phyloP scores from a whole-genome alignment of 352 stramenopile species.

The Globisporangium sylvaticum region DNA sequence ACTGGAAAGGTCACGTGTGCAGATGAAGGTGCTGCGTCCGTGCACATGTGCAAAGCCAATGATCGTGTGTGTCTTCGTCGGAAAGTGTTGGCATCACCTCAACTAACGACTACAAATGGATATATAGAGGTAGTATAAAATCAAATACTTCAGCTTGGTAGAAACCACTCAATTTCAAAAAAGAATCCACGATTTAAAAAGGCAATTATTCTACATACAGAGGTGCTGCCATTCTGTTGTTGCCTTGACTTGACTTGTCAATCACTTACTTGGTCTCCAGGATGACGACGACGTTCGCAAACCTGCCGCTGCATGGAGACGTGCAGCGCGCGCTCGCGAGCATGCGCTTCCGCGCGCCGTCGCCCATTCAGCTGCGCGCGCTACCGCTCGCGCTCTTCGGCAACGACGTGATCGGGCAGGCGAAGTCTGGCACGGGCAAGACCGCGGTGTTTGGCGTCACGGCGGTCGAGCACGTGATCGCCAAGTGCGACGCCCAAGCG shows the following conservation, averaged over 20 bases:
- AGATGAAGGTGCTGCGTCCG: no score
- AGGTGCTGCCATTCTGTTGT: background rate
- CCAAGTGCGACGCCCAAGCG: constrained; percentile 17
- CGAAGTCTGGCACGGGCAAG: constrained; percentile 83
- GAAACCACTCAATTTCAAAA: background rate
- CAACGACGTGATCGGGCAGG: constrained; percentile 76
- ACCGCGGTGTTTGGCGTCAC: constrained; percentile 72
- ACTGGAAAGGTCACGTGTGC: no score
- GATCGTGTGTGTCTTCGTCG: background rate
- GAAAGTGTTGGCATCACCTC: background rate
- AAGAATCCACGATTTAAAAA: background rate
- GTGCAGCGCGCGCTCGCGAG: constrained; percentile 38
- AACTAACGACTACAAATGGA: background rate
- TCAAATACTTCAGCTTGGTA: background rate
- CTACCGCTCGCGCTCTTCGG: constrained; percentile 73
- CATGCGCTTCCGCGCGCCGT: constrained; percentile 59
- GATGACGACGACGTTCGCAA: constrained; percentile 40
- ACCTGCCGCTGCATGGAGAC: constrained; percentile 57
- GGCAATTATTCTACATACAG: background rate
- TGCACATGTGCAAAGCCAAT: background rate
- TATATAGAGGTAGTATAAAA: background rate
- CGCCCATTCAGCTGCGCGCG: constrained; percentile 65
- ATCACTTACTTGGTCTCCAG: background rate
- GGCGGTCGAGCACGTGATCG: constrained; percentile 60
- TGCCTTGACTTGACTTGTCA: background rate